Evolutionary conservation across 1,284 basidiomycete species (phyloP).

Genomic region (Phellopilus nigrolimitatus): DNA sequence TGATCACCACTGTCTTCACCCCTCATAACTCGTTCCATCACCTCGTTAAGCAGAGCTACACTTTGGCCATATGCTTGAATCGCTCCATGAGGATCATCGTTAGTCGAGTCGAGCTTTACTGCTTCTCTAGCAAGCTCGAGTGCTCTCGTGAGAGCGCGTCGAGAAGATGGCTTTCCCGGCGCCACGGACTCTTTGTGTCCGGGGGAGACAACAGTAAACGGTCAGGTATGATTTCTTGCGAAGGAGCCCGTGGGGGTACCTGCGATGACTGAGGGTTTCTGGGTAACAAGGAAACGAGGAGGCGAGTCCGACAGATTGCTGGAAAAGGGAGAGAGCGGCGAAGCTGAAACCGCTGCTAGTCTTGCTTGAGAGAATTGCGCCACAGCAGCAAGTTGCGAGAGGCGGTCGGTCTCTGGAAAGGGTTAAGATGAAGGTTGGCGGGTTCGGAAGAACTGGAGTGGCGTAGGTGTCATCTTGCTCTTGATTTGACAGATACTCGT

Average conservation of each 20-base stretch:
- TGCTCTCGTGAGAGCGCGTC: slow-evolving; percentile 71
- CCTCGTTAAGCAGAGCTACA: slow-evolving; percentile 75
- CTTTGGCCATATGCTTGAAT: slow-evolving; percentile 78
- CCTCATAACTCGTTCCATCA: slow-evolving; percentile 79
- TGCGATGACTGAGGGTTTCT: slow-evolving; percentile 25
- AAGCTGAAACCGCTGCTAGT: slow-evolving; percentile 32
- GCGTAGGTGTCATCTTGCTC: slow-evolving; percentile 21
- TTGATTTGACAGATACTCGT: slow-evolving; percentile 17
- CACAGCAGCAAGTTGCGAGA: slow-evolving; percentile 55
- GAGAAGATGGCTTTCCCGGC: slow-evolving; percentile 61
- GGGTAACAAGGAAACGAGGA: slow-evolving; percentile 43
- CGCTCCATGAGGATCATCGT: slow-evolving; percentile 76
- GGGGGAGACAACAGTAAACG: slow-evolving; percentile 42
- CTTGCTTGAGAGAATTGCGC: slow-evolving; percentile 56
- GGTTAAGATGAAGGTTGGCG: slow-evolving; percentile 26
- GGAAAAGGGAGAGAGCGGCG: slow-evolving; percentile 30
- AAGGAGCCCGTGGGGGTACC: slow-evolving; percentile 33
- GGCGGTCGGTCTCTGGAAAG: slow-evolving; percentile 42
- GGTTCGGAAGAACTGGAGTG: slow-evolving; percentile 12
- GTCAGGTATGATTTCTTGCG: slow-evolving; percentile 38
- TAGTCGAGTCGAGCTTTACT: slow-evolving; percentile 73
- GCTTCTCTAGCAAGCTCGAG: slow-evolving; percentile 80
- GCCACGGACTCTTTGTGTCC: slow-evolving; percentile 32
- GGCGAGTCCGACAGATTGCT: slow-evolving; percentile 58
- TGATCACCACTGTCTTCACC: slow-evolving; percentile 73